Percentiles rank a stretch among this genome's conserved stretches.
Conservation (phyloP, 2,329 filamentous ascomycete genomes). For the Pseudonectria buxi region DNA sequence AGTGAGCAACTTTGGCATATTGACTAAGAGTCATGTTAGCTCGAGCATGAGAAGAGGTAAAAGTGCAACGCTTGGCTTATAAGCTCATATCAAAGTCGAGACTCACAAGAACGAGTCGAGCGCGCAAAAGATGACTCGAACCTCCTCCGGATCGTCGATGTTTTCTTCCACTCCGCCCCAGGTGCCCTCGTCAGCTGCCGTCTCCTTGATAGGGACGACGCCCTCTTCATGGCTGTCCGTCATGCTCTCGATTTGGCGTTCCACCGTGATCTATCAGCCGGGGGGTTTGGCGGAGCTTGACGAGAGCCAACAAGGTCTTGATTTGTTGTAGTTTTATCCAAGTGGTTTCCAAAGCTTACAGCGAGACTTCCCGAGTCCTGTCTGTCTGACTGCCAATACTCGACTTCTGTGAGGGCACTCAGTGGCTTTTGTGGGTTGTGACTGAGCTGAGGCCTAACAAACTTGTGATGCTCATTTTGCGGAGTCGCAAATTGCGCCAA, state of each 20-base stretch:
- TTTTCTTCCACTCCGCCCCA: constrained; percentile 61
- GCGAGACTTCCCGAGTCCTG: no score
- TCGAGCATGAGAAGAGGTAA: neutral
- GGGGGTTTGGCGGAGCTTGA: no score
- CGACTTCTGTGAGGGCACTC: no score
- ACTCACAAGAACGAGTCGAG: constrained; percentile 69
- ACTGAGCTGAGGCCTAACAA: no score
- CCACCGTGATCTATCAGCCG: neutral
- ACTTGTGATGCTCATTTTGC: constrained; percentile 1
- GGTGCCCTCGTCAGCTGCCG: constrained; percentile 29
- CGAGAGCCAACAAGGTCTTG: no score
- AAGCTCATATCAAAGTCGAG: constrained; percentile 1
- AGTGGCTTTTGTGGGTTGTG: constrained; percentile 4
- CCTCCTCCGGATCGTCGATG: constrained; percentile 71
- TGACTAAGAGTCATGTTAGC: constrained; percentile 47
- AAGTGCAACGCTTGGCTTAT: neutral
- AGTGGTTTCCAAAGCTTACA: no score
- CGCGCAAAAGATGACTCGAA: constrained; percentile 69
- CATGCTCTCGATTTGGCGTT: neutral
- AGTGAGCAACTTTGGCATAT: constrained; percentile 78
- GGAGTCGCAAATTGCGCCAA: constrained; percentile 6
- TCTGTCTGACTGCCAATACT: no score
- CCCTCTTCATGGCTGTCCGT: constrained; percentile 13
- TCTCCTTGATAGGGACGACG: constrained; percentile 6
- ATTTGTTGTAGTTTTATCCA: no score